A percentile compares a stretch with the other conserved stretches of the same genome.
These are phyloP conservation scores for Coemansia sp. DNA, from an alignment of 192 early-diverging fungal species.

Conservation along the genomic window DNA sequence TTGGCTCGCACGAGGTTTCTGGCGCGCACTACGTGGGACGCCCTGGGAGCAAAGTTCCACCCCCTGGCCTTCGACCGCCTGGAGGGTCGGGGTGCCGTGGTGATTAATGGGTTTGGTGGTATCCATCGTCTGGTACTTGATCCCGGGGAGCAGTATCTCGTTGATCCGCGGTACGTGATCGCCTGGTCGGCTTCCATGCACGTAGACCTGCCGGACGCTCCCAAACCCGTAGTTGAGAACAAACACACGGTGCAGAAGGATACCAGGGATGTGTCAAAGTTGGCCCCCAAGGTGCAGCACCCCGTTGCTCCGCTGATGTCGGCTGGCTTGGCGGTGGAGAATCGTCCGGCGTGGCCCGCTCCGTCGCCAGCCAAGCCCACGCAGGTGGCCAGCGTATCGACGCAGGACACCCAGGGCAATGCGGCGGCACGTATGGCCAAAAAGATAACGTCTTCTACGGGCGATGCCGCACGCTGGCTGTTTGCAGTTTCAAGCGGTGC, in stretches of 20 bases:
- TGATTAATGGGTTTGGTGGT: slow-evolving; percentile 63
- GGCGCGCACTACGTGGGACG: slow-evolving; percentile 32
- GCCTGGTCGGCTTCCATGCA: slow-evolving; percentile 35
- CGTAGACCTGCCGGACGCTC: slow-evolving; percentile 8
- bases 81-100: slow-evolving; percentile 64
- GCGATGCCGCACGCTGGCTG: not conserved
- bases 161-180: slow-evolving; percentile 62
- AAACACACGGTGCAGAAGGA: not conserved
- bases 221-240: not conserved
- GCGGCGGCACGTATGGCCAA: not conserved
- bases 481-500: slow-evolving; percentile 22
- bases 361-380: slow-evolving; percentile 30
- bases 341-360: slow-evolving; percentile 22
- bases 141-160: slow-evolving; percentile 68
- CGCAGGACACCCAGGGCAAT: not conserved
- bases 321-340: slow-evolving; percentile 19
- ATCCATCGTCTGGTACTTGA: slow-evolving; percentile 65
- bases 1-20: slow-evolving; percentile 54
- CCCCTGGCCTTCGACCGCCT: slow-evolving; percentile 61
- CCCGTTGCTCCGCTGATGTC: slow-evolving; percentile 24
- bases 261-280: not conserved
- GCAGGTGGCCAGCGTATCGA: slow-evolving; percentile 14
- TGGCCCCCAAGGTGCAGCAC: not conserved
- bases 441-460: not conserved
- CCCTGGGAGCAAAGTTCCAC: slow-evolving; percentile 43